phyloP scores from a whole-genome alignment of 2,329 filamentous ascomycete genomes.

The Penicillium sp. region DNA sequence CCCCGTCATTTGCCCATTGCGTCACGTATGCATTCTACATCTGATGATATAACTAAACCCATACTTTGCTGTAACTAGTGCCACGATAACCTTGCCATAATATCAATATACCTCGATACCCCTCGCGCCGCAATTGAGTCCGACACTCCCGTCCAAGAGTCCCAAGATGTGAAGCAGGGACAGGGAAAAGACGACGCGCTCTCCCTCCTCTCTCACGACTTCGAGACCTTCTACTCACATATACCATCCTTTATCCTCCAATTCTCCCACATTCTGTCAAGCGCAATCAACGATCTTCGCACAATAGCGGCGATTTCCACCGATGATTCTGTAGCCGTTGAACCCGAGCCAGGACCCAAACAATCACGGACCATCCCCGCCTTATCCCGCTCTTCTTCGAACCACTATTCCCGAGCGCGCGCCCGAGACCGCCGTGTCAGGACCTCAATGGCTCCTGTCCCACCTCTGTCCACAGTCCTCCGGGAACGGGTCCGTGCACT shows the following conservation, averaged over 20 bases:
- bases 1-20: background rate
- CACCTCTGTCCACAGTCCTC: slow-evolving; percentile 29
- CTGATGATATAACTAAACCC: background rate
- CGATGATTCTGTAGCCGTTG: slow-evolving; percentile 5
- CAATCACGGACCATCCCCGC: background rate
- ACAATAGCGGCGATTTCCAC: slow-evolving; percentile 21
- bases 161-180: background rate
- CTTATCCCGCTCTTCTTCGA: slow-evolving; percentile 8
- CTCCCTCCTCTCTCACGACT: slow-evolving; percentile 35
- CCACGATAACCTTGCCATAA: slow-evolving; percentile 36
- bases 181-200: slow-evolving; percentile 22
- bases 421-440: slow-evolving; percentile 24
- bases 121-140: slow-evolving; percentile 21
- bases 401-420: slow-evolving; percentile 18
- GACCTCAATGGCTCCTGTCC: slow-evolving; percentile 21
- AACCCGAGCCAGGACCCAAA: background rate
- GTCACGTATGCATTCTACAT: background rate
- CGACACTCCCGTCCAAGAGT: slow-evolving; percentile 12
- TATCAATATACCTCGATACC: slow-evolving; percentile 39
- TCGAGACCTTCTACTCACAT: slow-evolving; percentile 35
- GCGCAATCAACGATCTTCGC: slow-evolving; percentile 28
- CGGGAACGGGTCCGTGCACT: slow-evolving; percentile 27
- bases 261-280: slow-evolving; percentile 29
- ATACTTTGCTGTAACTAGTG: slow-evolving; percentile 21
- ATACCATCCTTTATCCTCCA: slow-evolving; percentile 25